Evolutionary conservation across 2,329 filamentous ascomycete genomes (phyloP), one percentile per base, ranked within the genome.

Genomic region (Allantophomopsis lycopodina): DNA sequence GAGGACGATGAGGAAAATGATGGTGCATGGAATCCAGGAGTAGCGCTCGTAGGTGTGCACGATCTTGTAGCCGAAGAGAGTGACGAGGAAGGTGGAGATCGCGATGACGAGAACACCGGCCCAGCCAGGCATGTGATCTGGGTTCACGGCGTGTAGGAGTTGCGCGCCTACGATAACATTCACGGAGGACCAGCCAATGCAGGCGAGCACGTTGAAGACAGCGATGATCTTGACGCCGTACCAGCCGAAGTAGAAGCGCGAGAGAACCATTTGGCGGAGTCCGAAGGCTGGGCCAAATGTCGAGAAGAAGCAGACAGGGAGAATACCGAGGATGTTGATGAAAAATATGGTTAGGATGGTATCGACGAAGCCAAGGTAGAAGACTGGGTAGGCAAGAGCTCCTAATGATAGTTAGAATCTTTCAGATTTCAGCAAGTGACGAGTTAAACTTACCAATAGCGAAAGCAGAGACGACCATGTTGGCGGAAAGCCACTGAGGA

Each of bases 81-180:
- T 80, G 45, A 89, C 66, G 35, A 78, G 40, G 39, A 85, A 69
- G 0, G 81, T 85, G 47, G 69, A 71, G 38, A 76, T 55, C 8
- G 79, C 73, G 46, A 88, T 83, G 46, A 88, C 71, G 32, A 89
- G 59, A 44, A 91, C 81, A 15, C 83, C 83, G 1, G 80, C 83
- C 53, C 67, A 80, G 35, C 82, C 80, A 6, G 81, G 80, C 47
- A 88, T 75, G 23, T 28, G 23, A 37, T 71, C 58, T 35, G 58
- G 54, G 54, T 85, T 87, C 35, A 89, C 77, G 1, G 83, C 79
- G 41, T 84, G 69, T 48, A 91, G 68, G 6, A 89, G 69, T 55
- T 89, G 79, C 0, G 82, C 81, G 14, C 83, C 84, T 13, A 89
- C 82, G 45, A 91, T 87, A 40, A 75, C 72, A 53, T 91, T 89